Evolutionary conservation across 345 rosid species (phyloP), one percentile per base, ranked within the genome.

Genomic region (Populus pruinosa): DNA sequence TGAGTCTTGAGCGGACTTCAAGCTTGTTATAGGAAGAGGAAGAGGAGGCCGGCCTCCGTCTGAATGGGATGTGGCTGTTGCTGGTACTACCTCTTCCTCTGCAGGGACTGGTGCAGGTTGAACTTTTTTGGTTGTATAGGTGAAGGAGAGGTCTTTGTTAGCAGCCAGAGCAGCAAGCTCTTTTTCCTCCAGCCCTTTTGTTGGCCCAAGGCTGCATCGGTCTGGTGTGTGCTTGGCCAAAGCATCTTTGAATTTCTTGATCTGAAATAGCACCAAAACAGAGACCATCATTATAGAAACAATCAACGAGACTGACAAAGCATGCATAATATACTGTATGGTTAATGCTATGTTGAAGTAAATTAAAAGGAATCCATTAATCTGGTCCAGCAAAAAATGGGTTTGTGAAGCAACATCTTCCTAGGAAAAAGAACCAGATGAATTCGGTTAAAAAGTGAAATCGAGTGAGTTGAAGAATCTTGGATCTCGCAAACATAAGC

Each of bases 191-290:
- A 96, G 84, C 38, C 99, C 99, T 82, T 90, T 91, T 18, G 92
- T 80, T 1, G 93, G 96, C 18, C 88, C 89, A 0, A 96, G 89
- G 87, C 98, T 91, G 84, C 96, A 92, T 43, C 96, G 79, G 27
- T 91, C 96, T 0, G 96, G 91, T 1, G 78, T 75, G 83, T 96
- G 93, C 90, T 90, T 96, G 16, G 93, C 96, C 83, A 96, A 77
- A 18, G 99, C 97, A 72, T 93, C 96, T 84, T 84, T 91, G 80
- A 96, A 96, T 82, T 96, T 96, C 85, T 93, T 93, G 43, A 96
- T 93, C 99, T 93, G 88, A 23, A 69, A 71, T 50, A 71, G 47
- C 18, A 68, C 33, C 18, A 72, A 5, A 69, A 25, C 27, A 29
- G 74, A 66, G 71, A 39, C 38, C 14, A 23, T 73, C 38, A 64